These are phyloP conservation scores for Rhodotorula graminis DNA, from an alignment of 768 basidiomycete species.

Conservation along the genomic window DNA sequence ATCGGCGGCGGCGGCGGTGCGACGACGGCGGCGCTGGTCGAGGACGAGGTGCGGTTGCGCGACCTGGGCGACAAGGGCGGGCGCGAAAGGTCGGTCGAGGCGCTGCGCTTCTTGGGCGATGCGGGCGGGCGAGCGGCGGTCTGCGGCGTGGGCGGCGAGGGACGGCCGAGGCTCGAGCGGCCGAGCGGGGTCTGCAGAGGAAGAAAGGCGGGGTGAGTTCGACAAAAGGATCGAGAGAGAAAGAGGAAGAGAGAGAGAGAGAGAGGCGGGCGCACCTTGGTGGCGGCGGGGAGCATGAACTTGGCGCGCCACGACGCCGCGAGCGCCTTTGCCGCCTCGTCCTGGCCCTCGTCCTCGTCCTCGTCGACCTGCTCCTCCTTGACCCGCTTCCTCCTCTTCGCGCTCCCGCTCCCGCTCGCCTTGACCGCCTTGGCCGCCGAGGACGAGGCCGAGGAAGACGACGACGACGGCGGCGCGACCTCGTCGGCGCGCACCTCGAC, in stretches of 20 bases:
- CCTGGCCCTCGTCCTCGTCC: constrained; percentile 17
- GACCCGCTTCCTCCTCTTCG: not conserved
- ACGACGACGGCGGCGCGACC: not conserved
- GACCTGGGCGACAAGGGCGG: constrained; percentile 15
- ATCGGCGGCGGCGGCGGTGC: not conserved
- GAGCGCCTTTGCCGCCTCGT: constrained; percentile 11
- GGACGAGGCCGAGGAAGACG: not conserved
- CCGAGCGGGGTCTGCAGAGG: constrained; percentile 6
- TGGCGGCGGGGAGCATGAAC: constrained; percentile 15
- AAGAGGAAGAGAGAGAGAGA: not conserved
- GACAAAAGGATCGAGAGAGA: not conserved
- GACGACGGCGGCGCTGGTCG: no score
- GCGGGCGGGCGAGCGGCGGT: constrained; percentile 5
- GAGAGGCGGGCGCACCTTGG: constrained; percentile 10
- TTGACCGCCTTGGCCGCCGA: not conserved
- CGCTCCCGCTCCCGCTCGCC: no score
- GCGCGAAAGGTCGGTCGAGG: not conserved
- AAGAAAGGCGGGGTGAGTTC: not conserved
- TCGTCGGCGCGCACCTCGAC: not conserved
- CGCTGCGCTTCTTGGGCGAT: not conserved
- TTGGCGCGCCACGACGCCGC: constrained; percentile 32
- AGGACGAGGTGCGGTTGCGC: not conserved
- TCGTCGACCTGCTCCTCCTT: not conserved
- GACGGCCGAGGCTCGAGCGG: not conserved
- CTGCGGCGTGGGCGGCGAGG: not conserved